Percentiles rank a stretch among this genome's conserved stretches.
Conservation (phyloP, 148 eudicot species). For the Vaccinium vitisidaea region DNA sequence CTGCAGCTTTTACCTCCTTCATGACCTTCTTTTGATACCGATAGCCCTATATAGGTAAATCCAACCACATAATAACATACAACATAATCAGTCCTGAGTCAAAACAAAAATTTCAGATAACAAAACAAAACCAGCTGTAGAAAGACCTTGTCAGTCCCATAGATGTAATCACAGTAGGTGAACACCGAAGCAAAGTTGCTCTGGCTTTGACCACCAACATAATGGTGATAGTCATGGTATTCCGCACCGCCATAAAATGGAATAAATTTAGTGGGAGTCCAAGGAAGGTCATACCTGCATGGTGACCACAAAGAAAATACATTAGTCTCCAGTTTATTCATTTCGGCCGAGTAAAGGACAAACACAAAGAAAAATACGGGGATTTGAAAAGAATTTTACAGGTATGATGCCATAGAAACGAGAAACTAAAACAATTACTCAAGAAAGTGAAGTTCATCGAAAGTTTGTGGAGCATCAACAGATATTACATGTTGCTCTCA, state of each 20-base stretch:
- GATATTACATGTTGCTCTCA: not conserved
- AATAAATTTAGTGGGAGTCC: constrained; percentile 81
- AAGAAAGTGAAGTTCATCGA: not conserved
- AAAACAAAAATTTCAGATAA: constrained; percentile 2
- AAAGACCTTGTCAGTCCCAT: constrained; percentile 94
- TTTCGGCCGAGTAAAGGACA: not conserved
- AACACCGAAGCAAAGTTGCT: constrained; percentile 97
- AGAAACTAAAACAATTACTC: not conserved
- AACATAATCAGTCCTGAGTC: constrained; percentile 19
- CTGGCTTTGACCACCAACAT: constrained; percentile 95
- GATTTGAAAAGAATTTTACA: not conserved
- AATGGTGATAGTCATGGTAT: constrained; percentile 98
- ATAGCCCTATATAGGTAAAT: constrained; percentile 61
- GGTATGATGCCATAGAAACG: not conserved
- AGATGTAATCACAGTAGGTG: constrained; percentile 95
- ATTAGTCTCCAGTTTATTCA: not conserved
- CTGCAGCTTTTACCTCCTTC: constrained; percentile 59
- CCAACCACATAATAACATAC: constrained; percentile 20
- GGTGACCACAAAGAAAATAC: constrained; percentile 18
- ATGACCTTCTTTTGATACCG: constrained; percentile 84
- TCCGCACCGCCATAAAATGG: constrained; percentile 98
- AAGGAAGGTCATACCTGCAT: constrained; percentile 87
- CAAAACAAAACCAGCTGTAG: constrained; percentile 12
- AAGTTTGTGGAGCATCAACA: not conserved
- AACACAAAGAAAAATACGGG: not conserved